These are phyloP conservation scores for Myxozyma lipomycoides DNA, from an alignment of 805 yeast genomes.

Conservation along the genomic window DNA sequence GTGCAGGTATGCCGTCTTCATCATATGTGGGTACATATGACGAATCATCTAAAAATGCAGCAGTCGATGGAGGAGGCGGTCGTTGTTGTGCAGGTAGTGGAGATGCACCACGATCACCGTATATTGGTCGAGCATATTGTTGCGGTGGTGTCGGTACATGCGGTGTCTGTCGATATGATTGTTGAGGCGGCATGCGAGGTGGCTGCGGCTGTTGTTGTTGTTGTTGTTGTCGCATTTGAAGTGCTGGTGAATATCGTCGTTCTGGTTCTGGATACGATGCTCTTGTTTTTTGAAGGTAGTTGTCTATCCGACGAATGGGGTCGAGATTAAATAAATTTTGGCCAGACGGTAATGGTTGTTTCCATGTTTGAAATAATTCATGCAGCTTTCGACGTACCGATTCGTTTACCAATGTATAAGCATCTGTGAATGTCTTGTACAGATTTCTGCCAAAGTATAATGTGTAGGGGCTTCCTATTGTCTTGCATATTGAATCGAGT, in stretches of 20 bases:
- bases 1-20: background rate
- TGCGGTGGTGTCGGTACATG: constrained; percentile 1
- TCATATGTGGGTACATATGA: background rate
- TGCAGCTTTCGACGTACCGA: constrained; percentile 67
- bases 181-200: background rate
- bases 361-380: constrained; percentile 86
- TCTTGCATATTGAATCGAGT: constrained; percentile 87
- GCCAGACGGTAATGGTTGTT: constrained; percentile 52
- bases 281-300: constrained; percentile 46
- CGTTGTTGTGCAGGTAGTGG: background rate
- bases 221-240: background rate
- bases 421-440: constrained; percentile 64
- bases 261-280: constrained; percentile 16
- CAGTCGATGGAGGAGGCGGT: background rate
- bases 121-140: constrained; percentile 2
- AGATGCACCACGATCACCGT: background rate
- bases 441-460: constrained; percentile 66
- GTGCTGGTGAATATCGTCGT: constrained; percentile 25
- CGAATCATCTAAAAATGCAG: background rate
- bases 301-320: constrained; percentile 67
- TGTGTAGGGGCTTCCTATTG: constrained; percentile 87
- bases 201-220: background rate
- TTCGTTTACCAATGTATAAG: constrained; percentile 76
- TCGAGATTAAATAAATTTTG: constrained; percentile 68
- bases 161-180: background rate